Evolutionary conservation across 1,284 basidiomycete species (phyloP), one percentile per base, ranked within the genome.

Genomic region (Anthracocystis panici-leucophaei): DNA sequence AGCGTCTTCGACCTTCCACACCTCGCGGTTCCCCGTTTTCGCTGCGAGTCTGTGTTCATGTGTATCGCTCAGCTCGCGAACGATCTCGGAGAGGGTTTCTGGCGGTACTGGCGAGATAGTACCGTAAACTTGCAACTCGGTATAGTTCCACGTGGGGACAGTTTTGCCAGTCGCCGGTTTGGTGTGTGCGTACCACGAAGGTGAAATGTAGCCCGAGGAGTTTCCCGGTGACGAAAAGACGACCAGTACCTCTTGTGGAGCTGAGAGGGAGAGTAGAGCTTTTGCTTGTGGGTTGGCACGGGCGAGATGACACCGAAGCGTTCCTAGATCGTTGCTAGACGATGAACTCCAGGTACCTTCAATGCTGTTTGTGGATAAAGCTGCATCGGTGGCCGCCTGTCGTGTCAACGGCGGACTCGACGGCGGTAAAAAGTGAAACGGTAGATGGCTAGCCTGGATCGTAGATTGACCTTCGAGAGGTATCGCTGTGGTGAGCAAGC

Each of bases 1-100:
- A 5, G 87, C 86, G 59, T 87, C 86, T 0, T 57, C 44, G 0
- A 87, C 83, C 56, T 84, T 82, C 87, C 87, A 87, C 4, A 31
- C 35, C 11, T 44, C 18, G 5, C 18, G 18, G 9, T 46, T 46
- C 3, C 53, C 23, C 8, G 21, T 3, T 20, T 8, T 41, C 4
- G 49, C 16, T 0, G 38, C 51, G 29, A 44, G 18, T 2, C 8
- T 23, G 4, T 16, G 9, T 41, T 78, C 74, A 45, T 69, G 63
- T 12, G 49, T 38, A 14, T 67, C 52, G 18, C 52, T 59, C 3
- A 75, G 61, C 1, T 57, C 41, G 3, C 33, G n/a, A 0, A 64
- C 54, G 31, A 73, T 60, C 23, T 62, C 57, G 12, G 33, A 11
- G 14, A 56, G 31, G 14, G 29, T 16, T 1, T 14, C 18, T 2